Conservation (phyloP, 768 basidiomycete species). For the Phylloporus scabripes region DNA sequence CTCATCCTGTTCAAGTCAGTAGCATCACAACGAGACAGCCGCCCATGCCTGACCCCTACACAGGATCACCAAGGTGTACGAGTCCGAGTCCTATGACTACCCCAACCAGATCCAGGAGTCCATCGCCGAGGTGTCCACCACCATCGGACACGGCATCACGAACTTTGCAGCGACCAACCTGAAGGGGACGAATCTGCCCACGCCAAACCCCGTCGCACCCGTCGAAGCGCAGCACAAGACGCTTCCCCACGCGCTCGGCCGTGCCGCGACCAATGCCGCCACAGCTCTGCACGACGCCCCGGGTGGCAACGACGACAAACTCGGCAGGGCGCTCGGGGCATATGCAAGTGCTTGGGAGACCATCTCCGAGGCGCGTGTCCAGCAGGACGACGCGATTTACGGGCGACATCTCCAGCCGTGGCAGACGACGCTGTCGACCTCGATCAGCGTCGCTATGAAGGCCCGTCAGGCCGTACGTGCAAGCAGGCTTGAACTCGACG, state of each 20-base stretch:
- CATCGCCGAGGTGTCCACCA: constrained; percentile 61
- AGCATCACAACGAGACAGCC: constrained; percentile 18
- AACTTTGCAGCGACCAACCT: constrained; percentile 84
- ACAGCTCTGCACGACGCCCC: constrained; percentile 40
- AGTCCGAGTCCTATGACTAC: constrained; percentile 84
- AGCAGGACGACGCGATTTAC: constrained; percentile 72
- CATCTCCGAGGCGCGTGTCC: constrained; percentile 68
- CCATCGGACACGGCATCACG: constrained; percentile 68
- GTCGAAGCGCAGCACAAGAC: constrained; percentile 82
- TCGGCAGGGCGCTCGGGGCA: constrained; percentile 70
- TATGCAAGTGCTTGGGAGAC: constrained; percentile 85
- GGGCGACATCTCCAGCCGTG: constrained; percentile 71
- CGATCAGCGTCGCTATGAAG: constrained; percentile 87
- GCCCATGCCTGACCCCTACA: neutral
- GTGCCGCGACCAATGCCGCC: constrained; percentile 66
- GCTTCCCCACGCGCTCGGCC: constrained; percentile 87
- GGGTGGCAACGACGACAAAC: constrained; percentile 53
- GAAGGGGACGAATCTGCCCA: constrained; percentile 83
- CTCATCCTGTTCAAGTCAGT: constrained; percentile 65
- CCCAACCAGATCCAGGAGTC: constrained; percentile 86
- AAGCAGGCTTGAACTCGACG: constrained; percentile 83
- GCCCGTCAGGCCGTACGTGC: constrained; percentile 77
- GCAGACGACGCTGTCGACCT: constrained; percentile 81
- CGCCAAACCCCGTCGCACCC: constrained; percentile 53
- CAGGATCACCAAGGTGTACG: constrained; percentile 86